A percentile compares a stretch with the other conserved stretches of the same genome.
Evolutionary conservation across 306 rosid species (phyloP).

Genomic region (Quercus agrifolia): DNA sequence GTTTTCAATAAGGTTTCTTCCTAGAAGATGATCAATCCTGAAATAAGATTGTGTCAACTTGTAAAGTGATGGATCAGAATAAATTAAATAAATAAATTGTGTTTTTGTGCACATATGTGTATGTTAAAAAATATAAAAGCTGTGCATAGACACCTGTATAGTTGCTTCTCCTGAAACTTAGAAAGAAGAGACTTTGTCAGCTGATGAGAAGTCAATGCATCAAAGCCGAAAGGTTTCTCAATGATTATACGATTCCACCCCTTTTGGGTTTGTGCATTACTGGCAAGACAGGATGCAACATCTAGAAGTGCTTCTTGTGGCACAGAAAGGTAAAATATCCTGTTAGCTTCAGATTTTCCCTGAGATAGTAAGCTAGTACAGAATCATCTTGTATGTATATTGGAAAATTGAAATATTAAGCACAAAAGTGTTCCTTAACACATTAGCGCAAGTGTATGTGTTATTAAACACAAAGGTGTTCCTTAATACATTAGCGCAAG

Average conservation of each 20-base stretch:
- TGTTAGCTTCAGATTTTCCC: slow-evolving; percentile 68
- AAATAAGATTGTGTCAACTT: slow-evolving; percentile 27
- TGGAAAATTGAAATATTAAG: slow-evolving; percentile 3
- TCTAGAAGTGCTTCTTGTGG: slow-evolving; percentile 92
- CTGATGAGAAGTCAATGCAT: slow-evolving; percentile 64
- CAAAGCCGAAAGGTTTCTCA: slow-evolving; percentile 92
- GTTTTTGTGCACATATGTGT: slow-evolving; percentile 9
- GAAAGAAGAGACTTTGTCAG: slow-evolving; percentile 79
- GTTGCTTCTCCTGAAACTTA: slow-evolving; percentile 77
- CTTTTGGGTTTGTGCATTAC: slow-evolving; percentile 67
- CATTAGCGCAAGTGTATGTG: background rate
- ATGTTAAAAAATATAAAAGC: background rate
- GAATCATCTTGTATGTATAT: slow-evolving; percentile 23
- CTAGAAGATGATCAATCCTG: slow-evolving; percentile 96
- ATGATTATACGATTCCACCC: slow-evolving; percentile 94
- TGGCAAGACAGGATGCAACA: slow-evolving; percentile 65
- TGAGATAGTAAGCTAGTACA: slow-evolving; percentile 52
- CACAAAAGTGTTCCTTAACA: background rate
- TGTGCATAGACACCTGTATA: slow-evolving; percentile 61
- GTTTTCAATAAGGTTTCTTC: slow-evolving; percentile 91
- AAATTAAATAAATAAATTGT: background rate
- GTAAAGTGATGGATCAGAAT: slow-evolving; percentile 6
- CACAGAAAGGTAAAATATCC: slow-evolving; percentile 94
- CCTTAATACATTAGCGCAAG: background rate
- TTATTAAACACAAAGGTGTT: too few relatives aligned